A percentile compares a stretch with the other conserved stretches of the same genome.
Evolutionary conservation across 2,329 filamentous ascomycete species (phyloP).

Genomic region (Talaromyces sp.): DNA sequence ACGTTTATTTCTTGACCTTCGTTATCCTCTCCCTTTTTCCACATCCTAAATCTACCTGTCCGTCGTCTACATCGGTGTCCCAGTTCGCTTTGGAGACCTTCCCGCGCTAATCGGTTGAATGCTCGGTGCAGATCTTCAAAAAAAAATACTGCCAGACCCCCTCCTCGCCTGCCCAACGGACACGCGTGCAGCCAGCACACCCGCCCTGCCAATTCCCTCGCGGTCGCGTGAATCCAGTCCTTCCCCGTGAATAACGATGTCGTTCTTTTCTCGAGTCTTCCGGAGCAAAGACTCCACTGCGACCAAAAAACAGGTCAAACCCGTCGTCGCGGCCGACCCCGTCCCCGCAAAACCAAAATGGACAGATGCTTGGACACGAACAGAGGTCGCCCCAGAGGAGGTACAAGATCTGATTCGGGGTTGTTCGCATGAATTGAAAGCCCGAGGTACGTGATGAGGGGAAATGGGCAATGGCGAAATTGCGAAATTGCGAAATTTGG

Average conservation of each 20-base stretch:
- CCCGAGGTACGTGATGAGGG: constrained; percentile 70
- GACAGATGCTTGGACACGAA: constrained; percentile 85
- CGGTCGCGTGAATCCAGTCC: constrained; percentile 20
- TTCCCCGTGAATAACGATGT: constrained; percentile 43
- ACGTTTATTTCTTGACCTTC: too few species aligned
- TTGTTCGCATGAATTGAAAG: constrained; percentile 90
- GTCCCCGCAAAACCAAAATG: constrained; percentile 73
- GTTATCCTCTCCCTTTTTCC: constrained; percentile 1
- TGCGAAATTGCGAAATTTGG: too few species aligned
- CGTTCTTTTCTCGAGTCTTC: constrained; percentile 65
- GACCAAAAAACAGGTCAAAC: constrained; percentile 62
- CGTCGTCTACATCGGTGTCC: constrained; percentile 12
- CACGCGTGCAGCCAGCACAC: constrained; percentile 5
- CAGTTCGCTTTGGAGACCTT: constrained; percentile 6
- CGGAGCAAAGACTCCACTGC: constrained; percentile 72
- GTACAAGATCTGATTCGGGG: constrained; percentile 82
- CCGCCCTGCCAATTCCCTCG: constrained; percentile 10
- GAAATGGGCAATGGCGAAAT: too few species aligned
- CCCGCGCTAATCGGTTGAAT: neutral
- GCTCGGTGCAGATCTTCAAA: constrained; percentile 12
- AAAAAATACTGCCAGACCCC: constrained; percentile 2
- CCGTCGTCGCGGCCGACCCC: constrained; percentile 54
- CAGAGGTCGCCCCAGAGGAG: constrained; percentile 82
- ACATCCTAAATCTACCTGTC: constrained; percentile 12
- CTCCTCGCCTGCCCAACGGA: constrained; percentile 5